Evolutionary conservation across 129 eudicot genomes (phyloP).

Genomic region (Arctium lappa): DNA sequence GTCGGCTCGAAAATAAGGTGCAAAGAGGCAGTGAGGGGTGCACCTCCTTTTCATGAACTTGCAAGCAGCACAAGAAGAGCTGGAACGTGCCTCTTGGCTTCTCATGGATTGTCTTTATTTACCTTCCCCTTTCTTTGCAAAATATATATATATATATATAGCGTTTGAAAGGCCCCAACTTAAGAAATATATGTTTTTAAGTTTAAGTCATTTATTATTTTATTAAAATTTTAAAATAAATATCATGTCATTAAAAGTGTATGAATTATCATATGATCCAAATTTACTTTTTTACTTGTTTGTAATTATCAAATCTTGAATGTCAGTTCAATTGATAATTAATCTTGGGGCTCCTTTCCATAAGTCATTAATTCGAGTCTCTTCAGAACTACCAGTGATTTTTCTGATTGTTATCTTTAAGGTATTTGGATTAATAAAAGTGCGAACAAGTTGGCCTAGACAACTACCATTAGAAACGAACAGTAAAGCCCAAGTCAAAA

Average conservation of each 20-base stretch:
- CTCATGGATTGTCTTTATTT: slow-evolving; percentile 42
- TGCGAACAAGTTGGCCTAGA: neutral
- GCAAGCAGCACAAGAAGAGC: slow-evolving; percentile 95
- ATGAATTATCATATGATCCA: neutral
- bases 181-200: neutral
- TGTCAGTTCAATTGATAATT: neutral
- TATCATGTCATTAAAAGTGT: neutral
- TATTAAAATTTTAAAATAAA: neutral
- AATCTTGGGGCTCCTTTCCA: neutral
- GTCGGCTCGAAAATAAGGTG: slow-evolving; percentile 81
- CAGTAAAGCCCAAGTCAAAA: neutral
- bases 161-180: slow-evolving; percentile 11
- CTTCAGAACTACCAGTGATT: neutral
- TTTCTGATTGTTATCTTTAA: neutral
- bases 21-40: slow-evolving; percentile 63
- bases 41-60: slow-evolving; percentile 86
- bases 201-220: neutral
- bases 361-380: neutral
- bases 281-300: neutral
- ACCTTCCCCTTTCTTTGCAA: slow-evolving; percentile 2
- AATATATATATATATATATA: slow-evolving; percentile 25
- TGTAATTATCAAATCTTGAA: no score
- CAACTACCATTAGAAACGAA: neutral
- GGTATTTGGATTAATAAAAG: neutral
- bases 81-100: slow-evolving; percentile 79